Evolutionary conservation across 192 early-diverging fungal genomes (phyloP).

Genomic region (Jimgerdemannia flammicorona): DNA sequence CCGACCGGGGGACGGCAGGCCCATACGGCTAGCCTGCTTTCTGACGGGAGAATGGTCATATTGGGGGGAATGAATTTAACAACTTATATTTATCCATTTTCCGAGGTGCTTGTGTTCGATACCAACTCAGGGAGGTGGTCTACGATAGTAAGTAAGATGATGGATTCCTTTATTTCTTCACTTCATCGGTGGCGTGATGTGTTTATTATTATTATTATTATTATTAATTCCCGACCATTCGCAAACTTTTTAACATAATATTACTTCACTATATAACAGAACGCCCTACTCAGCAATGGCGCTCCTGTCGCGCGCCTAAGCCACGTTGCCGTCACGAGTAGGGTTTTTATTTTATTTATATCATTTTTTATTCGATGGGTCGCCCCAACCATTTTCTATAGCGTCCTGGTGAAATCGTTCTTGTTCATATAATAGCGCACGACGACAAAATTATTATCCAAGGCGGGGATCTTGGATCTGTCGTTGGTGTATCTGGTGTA

Average conservation of each 20-base stretch:
- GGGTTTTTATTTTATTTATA: not conserved
- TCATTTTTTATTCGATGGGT: not conserved
- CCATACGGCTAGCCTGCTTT: conserved; percentile 9
- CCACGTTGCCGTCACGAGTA: conserved; percentile 7
- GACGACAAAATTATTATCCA: conserved; percentile 12
- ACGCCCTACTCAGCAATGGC: not conserved
- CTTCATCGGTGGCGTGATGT: not conserved
- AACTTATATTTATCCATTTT: not conserved
- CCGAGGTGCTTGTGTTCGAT: not conserved
- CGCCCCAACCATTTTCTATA: not conserved
- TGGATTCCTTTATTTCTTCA: not conserved
- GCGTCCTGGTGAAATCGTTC: not conserved
- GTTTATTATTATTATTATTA: too few species aligned
- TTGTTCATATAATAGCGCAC: conserved; percentile 2
- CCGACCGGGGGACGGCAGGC: conserved; percentile 7
- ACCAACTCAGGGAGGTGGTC: conserved; percentile 5
- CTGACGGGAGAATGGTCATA: conserved; percentile 12
- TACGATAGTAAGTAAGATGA: not conserved
- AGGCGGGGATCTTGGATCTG: not conserved
- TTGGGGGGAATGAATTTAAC: conserved; percentile 5
- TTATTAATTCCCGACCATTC: not conserved
- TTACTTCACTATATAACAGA: not conserved
- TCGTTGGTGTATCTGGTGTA: not conserved
- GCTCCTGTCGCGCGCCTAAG: conserved; percentile 4
- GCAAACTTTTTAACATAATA: too few species aligned